Percentiles rank a stretch among this genome's conserved stretches.
Conservation (phyloP, 208 protist species). For the Wallacemonas sp. region DNA sequence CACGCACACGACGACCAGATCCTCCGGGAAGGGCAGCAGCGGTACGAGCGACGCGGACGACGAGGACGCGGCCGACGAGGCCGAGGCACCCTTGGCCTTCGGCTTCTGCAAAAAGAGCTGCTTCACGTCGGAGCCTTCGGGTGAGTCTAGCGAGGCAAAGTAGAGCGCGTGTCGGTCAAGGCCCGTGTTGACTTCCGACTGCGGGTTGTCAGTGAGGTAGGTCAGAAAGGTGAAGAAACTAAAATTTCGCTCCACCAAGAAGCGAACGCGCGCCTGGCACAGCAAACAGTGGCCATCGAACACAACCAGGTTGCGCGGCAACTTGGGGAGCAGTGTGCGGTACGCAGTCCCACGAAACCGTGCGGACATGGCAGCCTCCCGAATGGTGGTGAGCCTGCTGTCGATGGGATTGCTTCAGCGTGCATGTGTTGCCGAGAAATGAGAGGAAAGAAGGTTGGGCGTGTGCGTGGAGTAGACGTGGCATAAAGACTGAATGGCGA, state of each 20-base stretch:
- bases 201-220: slow-evolving; percentile 30
- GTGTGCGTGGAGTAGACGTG: too few relatives aligned
- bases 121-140: slow-evolving; percentile 49
- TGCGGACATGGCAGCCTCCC: slow-evolving; percentile 29
- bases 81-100: neutral
- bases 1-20: slow-evolving; percentile 64
- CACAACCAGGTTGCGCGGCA: slow-evolving; percentile 76
- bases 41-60: neutral
- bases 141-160: slow-evolving; percentile 63
- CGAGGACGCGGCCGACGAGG: neutral
- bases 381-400: too few relatives aligned
- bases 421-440: too few relatives aligned
- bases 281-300: slow-evolving; percentile 85
- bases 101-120: slow-evolving; percentile 43
- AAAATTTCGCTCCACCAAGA: slow-evolving; percentile 86
- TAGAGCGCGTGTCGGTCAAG: slow-evolving; percentile 65
- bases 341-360: slow-evolving; percentile 49
- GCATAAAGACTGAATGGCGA: too few relatives aligned
- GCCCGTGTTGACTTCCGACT: slow-evolving; percentile 27
- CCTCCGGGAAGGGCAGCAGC: slow-evolving; percentile 28
- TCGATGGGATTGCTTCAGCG: too few relatives aligned
- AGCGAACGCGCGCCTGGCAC: slow-evolving; percentile 68
- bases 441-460: too few relatives aligned
- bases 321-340: slow-evolving; percentile 42
- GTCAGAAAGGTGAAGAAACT: slow-evolving; percentile 68